Evolutionary conservation across 1,284 basidiomycete species (phyloP).

Genomic region (Ceratobasidium sp.): DNA sequence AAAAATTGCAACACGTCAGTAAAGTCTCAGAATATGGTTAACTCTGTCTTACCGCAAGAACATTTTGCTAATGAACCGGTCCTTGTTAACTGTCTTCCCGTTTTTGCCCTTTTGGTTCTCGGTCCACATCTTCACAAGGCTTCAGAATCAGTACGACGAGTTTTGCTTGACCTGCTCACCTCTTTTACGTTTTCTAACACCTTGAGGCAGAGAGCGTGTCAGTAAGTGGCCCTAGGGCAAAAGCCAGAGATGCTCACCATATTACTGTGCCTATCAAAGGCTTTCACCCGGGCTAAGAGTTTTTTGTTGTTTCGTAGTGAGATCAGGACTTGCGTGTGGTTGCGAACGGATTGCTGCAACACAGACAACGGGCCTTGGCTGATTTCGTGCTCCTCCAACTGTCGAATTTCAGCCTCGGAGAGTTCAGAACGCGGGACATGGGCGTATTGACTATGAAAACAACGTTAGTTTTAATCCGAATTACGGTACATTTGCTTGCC

Average conservation of each 20-base stretch:
- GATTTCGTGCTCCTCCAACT: constrained; percentile 97
- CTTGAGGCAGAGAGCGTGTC: constrained; percentile 57
- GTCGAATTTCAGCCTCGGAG: constrained; percentile 94
- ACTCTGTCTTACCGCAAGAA: constrained; percentile 73
- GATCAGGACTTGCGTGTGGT: constrained; percentile 97
- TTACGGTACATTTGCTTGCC: not conserved
- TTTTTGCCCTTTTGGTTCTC: constrained; percentile 98
- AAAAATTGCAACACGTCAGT: constrained; percentile 47
- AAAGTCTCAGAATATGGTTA: not conserved
- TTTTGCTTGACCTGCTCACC: constrained; percentile 59
- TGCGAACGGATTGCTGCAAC: constrained; percentile 96
- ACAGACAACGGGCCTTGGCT: constrained; percentile 98
- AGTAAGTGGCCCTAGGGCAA: not conserved
- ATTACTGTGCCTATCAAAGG: constrained; percentile 98
- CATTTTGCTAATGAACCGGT: constrained; percentile 99
- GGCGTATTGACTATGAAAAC: constrained; percentile 84
- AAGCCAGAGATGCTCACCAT: constrained; percentile 74
- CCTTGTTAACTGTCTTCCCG: constrained; percentile 98
- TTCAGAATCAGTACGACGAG: constrained; percentile 34
- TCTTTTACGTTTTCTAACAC: constrained; percentile 98
- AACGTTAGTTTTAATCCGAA: constrained; percentile 2
- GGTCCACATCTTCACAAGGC: constrained; percentile 89
- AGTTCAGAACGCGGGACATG: constrained; percentile 97
- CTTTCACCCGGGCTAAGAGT: constrained; percentile 95
- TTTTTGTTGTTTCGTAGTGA: constrained; percentile 99